Evolutionary conservation across 169 alveolate species (phyloP), one percentile per base, ranked within the genome.

Genomic region (Plasmodium fragile): DNA sequence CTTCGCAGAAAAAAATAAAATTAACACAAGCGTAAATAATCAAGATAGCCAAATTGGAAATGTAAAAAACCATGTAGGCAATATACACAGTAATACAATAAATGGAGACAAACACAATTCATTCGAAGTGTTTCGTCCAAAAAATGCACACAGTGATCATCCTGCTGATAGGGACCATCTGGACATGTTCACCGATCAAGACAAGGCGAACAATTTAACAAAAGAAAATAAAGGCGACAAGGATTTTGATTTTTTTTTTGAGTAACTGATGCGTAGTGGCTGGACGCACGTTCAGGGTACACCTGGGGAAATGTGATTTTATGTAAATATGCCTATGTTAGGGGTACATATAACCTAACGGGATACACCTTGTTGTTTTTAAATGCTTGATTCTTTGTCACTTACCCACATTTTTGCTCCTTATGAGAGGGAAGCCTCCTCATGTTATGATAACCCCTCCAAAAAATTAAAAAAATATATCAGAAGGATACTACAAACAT

Each of bases 231-330:
- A 83, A 8, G 41, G 11, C 11, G 55, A 16, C 16, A 28, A 83
- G 52, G 39, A 83, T 32, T n/a, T 83, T 71, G 84, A 83, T 72
- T 72, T 83, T 72, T 71, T 83, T 83, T 83, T 52, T 82, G 36
- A 34, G 69, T 36, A 36, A 80, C 22, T 39, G 36, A 41, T n/a
- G 73, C 25, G 16, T 4, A 6, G 16, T 25, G 82, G 65, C 3
- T 18, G 18, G 7, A 13, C 59, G 22, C 59, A 49, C 59, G 4
- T 49, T 49, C 2, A 16, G 82, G 36, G 41, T 3, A 79, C 53
- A 52, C 77, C 77, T 52, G 30, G 3, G 73, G 53, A 65, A 65
- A 65, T 65, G 36, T 4, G 11, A 25, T 25, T 28, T 25, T 28
- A 65, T 65, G 36, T 22, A 65, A 25, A 65, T 65, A 65, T 49